Percentiles rank a stretch among this genome's conserved stretches.
phyloP scores from a whole-genome alignment of 441 rosid genomes.

The Aleurites moluccanus region DNA sequence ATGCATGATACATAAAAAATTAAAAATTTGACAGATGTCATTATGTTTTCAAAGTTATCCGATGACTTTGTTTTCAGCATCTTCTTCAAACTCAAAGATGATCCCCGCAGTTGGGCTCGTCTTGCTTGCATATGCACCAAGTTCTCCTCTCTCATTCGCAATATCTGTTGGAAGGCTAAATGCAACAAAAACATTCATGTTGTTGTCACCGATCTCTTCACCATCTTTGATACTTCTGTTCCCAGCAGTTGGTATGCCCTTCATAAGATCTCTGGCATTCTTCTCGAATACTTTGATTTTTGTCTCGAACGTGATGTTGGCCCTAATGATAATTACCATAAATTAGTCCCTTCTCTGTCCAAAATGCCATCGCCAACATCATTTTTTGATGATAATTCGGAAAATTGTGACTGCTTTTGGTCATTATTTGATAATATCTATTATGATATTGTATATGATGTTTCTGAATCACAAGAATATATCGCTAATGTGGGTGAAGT shows the following conservation, averaged over 20 bases:
- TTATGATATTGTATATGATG: no score
- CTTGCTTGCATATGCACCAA: slow-evolving; percentile 82
- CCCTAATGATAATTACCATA: slow-evolving; percentile 46
- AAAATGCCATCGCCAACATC: slow-evolving; percentile 17
- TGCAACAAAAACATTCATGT: slow-evolving; percentile 58
- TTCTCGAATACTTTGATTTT: slow-evolving; percentile 89
- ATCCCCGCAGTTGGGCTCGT: slow-evolving; percentile 83
- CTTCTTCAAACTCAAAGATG: slow-evolving; percentile 82
- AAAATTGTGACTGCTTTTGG: slow-evolving; percentile 49
- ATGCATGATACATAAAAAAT: no score
- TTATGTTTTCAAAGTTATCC: slow-evolving; percentile 36
- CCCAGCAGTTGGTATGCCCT: slow-evolving; percentile 81
- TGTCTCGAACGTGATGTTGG: slow-evolving; percentile 92
- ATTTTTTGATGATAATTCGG: slow-evolving; percentile 20
- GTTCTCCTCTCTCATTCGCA: slow-evolving; percentile 66
- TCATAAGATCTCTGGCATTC: slow-evolving; percentile 75
- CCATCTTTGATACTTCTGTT: slow-evolving; percentile 30
- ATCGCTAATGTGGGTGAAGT: slow-evolving; percentile 13
- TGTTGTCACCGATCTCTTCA: slow-evolving; percentile 64
- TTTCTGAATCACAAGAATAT: slow-evolving; percentile 40
- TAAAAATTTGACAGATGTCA: slow-evolving; percentile 39
- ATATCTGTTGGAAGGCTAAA: slow-evolving; percentile 61
- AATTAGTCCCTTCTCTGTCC: slow-evolving; percentile 3
- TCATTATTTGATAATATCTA: slow-evolving; percentile 88
- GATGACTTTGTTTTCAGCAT: slow-evolving; percentile 47